Conservation (phyloP, 192 early-diverging fungal genomes). For the Funneliformis mosseae region DNA sequence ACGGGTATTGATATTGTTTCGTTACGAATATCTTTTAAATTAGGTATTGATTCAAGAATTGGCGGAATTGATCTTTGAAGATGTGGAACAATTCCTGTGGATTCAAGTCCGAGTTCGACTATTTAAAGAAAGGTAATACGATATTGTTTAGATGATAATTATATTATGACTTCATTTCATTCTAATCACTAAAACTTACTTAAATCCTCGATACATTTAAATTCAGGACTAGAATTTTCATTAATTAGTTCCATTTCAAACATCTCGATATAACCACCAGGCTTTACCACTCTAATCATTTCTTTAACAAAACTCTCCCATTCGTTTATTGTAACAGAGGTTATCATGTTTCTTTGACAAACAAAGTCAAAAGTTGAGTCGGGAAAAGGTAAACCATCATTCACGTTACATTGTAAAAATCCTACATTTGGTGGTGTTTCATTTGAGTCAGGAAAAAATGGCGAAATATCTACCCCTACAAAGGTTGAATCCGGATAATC, state of each 20-base stretch:
- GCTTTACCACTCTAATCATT: constrained; percentile 52
- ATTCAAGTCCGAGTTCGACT: neutral
- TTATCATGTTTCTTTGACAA: constrained; percentile 36
- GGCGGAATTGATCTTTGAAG: neutral
- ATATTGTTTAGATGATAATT: too few relatives aligned
- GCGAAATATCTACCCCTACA: constrained; percentile 43
- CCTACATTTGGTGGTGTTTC: constrained; percentile 39
- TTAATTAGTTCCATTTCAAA: constrained; percentile 44
- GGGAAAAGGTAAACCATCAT: constrained; percentile 42
- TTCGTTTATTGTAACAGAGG: constrained; percentile 36
- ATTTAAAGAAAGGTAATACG: neutral
- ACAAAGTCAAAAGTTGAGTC: constrained; percentile 51
- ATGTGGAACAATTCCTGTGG: neutral
- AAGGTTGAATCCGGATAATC: constrained; percentile 3
- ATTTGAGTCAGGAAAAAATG: constrained; percentile 43
- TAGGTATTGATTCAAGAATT: neutral
- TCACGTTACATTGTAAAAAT: constrained; percentile 44
- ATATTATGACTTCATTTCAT: too few relatives aligned
- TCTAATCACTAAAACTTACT: neutral
- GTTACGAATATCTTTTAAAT: neutral
- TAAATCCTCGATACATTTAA: neutral
- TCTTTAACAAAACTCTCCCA: constrained; percentile 41
- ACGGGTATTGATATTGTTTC: neutral
- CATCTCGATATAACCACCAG: constrained; percentile 55
- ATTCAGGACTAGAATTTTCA: constrained; percentile 37